Base-by-base conservation (phyloP, 306 rosid species). In the Benincasa hispida region DNA sequence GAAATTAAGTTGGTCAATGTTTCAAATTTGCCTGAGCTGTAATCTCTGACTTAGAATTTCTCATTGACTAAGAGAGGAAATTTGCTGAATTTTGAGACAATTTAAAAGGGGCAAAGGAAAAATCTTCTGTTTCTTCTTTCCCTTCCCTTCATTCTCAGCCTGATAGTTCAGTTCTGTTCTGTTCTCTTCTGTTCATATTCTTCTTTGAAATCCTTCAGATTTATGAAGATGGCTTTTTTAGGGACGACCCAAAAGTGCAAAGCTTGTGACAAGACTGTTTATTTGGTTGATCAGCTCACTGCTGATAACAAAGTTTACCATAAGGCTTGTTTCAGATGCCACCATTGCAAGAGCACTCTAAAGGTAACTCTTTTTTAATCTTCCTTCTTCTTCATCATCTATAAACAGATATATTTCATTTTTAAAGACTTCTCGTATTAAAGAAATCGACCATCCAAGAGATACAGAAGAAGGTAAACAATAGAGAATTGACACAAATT, bases 291-390 rank as follows among this genome's bases (percentile, higher is more conserved):
- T 82, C 86, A 94, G 84, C 96, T 89, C 7, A 87, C 91, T 79
- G 93, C 96, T 84, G 99, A 94, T 69, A 80, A 79, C 84, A 92
- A 84, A 80, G 90, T 88, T 78, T 94, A 89, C 72, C 99, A 94
- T 83, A 92, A 89, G 76, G 89, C 91, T 37, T 94, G 99, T 82
- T 94, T 94, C 83, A 92, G 89, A 82, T 94, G 99, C 80, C 95
- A 90, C 82, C 99, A 94, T 79, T 94, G 99, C 89, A 94, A 92
- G 84, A 90, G 96, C 57, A 92, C 97, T 81, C 97, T 94, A 84
- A 92, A 90, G 99, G 99, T 89, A 42, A 7, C 18, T 6, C 50
- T 21, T 37, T 21, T 56, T 21, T 19, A 35, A 22, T 56, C 9
- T 47, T 69, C 39, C 50, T 42, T 81, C 56, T 77, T 76, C 58